Evolutionary conservation across 768 basidiomycete genomes (phyloP).

Genomic region (Cystobasidium onofrii): DNA sequence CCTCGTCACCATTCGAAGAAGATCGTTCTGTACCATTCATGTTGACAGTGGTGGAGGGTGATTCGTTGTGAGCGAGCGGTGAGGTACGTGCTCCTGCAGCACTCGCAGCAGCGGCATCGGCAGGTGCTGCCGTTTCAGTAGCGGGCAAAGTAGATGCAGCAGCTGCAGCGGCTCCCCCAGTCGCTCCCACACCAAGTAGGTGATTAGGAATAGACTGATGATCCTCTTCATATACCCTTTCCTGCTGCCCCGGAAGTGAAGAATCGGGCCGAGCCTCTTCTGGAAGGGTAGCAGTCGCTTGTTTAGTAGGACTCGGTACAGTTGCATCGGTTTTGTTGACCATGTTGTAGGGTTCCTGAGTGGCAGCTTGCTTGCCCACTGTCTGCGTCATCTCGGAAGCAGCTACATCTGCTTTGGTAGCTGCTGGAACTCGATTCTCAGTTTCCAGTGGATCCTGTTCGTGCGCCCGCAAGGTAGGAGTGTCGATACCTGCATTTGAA

Average conservation of each 20-base stretch:
- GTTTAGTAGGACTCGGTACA: neutral
- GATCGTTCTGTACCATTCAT: neutral
- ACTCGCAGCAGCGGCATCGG: neutral
- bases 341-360: neutral
- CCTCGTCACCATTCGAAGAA: neutral
- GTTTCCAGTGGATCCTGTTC: slow-evolving; percentile 5
- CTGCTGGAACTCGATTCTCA: neutral
- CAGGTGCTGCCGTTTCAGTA: neutral
- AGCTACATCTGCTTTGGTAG: neutral
- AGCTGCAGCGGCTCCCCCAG: neutral
- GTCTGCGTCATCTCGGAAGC: neutral
- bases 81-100: neutral
- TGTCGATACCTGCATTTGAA: slow-evolving; percentile 1
- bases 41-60: neutral
- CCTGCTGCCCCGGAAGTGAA: neutral
- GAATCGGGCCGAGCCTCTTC: neutral
- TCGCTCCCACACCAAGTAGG: neutral
- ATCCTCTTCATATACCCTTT: neutral
- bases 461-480: neutral
- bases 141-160: neutral
- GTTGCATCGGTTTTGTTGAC: neutral
- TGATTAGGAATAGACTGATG: neutral
- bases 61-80: neutral
- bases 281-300: neutral
- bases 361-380: neutral